A percentile compares a stretch with the other conserved stretches of the same genome.
These are phyloP conservation scores for Pleurotus tuoliensis DNA, from an alignment of 768 basidiomycete genomes.

Conservation along the genomic window DNA sequence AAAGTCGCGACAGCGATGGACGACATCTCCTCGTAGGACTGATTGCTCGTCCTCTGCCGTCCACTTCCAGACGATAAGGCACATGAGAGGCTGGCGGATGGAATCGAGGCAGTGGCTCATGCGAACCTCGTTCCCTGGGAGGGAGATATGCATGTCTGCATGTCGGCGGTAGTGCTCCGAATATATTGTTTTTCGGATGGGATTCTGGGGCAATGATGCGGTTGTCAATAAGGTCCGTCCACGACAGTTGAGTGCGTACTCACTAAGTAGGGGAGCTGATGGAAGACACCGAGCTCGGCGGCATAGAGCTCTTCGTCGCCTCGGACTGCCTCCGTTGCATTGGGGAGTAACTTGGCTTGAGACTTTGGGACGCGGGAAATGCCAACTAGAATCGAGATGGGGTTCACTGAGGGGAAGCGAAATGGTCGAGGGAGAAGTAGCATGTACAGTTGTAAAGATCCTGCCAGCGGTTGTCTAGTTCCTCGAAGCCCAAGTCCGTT, in stretches of 20 bases:
- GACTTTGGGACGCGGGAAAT: conserved; percentile 16
- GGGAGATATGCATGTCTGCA: conserved; percentile 8
- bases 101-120: conserved; percentile 18
- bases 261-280: conserved; percentile 18
- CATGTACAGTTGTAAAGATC: no score
- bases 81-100: conserved; percentile 14
- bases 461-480: no score
- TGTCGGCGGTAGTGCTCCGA: conserved; percentile 12
- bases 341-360: conserved; percentile 14
- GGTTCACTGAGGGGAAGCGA: no score
- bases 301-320: conserved; percentile 16
- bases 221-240: no score
- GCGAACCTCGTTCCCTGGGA: conserved; percentile 9
- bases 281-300: conserved; percentile 20
- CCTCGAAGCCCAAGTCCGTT: no score
- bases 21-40: not conserved
- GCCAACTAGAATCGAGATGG: conserved; percentile 1
- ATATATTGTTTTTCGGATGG: conserved; percentile 13
- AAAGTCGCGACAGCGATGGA: conserved; percentile 16
- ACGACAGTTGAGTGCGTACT: not conserved
- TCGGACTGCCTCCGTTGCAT: conserved; percentile 17
- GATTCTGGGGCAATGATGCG: conserved; percentile 9
- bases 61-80: conserved; percentile 20
- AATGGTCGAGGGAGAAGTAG: no score
- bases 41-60: conserved; percentile 1